These are phyloP conservation scores for Neurospora sp. DNA, from an alignment of 495 filamentous ascomycete genomes.

Conservation along the genomic window DNA sequence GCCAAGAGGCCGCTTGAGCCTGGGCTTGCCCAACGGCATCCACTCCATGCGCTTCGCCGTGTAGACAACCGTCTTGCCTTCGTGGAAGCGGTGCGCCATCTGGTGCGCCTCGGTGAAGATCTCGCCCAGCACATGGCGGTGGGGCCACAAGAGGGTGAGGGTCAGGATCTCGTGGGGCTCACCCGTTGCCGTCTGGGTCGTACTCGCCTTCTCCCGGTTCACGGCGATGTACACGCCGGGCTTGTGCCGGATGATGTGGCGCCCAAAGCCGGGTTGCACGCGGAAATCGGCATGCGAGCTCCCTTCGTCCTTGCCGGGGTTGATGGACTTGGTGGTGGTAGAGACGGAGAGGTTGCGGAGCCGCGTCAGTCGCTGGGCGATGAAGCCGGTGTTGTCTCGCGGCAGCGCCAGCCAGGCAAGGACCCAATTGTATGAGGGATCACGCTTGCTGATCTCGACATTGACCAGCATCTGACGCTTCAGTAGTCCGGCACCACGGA, in stretches of 20 bases:
- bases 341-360: constrained; percentile 39
- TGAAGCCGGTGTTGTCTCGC: constrained; percentile 42
- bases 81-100: constrained; percentile 61
- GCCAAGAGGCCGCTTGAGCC: constrained; percentile 74
- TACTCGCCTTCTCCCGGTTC: constrained; percentile 70
- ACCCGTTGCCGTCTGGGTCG: constrained; percentile 60
- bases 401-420: constrained; percentile 87
- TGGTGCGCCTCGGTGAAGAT: constrained; percentile 78
- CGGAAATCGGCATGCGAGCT: constrained; percentile 69
- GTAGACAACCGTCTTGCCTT: constrained; percentile 94
- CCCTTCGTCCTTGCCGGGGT: constrained; percentile 54
- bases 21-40: constrained; percentile 77
- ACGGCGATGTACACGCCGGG: constrained; percentile 74
- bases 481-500: constrained; percentile 57
- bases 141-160: constrained; percentile 79
- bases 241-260: constrained; percentile 75
- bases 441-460: constrained; percentile 86
- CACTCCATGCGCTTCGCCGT: constrained; percentile 71
- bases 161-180: constrained; percentile 91
- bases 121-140: constrained; percentile 75
- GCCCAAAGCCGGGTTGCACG: constrained; percentile 82
- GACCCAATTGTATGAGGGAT: constrained; percentile 90
- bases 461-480: constrained; percentile 84
- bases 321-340: constrained; percentile 44
- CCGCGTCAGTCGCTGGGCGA: constrained; percentile 37